These are phyloP conservation scores for Pseudopyricularia cyperi DNA, from an alignment of 2,329 filamentous ascomycete species.

Conservation along the genomic window DNA sequence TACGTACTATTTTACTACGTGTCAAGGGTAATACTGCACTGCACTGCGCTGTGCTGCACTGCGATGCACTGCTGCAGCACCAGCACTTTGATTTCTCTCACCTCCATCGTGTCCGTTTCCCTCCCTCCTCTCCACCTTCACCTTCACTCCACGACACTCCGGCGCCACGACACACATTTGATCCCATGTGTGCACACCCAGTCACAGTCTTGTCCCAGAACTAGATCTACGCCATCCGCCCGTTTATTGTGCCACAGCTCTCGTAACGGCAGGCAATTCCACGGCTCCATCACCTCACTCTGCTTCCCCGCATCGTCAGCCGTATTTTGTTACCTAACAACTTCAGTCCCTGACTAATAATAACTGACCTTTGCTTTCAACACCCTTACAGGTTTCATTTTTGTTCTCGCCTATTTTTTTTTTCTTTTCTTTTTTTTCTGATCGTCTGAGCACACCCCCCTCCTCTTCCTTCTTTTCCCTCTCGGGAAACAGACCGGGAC, in stretches of 20 bases:
- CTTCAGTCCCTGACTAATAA: slow-evolving; percentile 30
- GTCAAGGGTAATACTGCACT: too few relatives aligned
- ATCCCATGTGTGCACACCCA: background rate
- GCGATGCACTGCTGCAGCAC: too few relatives aligned
- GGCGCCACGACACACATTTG: background rate
- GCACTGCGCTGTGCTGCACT: too few relatives aligned
- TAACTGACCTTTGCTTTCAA: slow-evolving; percentile 14
- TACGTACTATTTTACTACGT: too few relatives aligned
- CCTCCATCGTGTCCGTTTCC: too few relatives aligned
- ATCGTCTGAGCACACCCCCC: background rate
- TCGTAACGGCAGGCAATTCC: background rate
- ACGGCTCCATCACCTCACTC: slow-evolving; percentile 1
- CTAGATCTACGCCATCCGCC: background rate
- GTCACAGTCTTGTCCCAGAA: background rate
- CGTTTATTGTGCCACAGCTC: slow-evolving; percentile 1
- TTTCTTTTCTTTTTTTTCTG: background rate
- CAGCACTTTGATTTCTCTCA: too few relatives aligned
- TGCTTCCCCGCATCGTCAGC: slow-evolving; percentile 24
- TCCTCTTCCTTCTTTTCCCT: background rate
- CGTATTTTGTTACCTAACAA: slow-evolving; percentile 32
- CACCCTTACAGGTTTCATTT: background rate
- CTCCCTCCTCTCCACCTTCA: background rate
- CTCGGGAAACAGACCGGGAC: background rate
- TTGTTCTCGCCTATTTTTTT: background rate
- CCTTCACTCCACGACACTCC: too few relatives aligned